Evolutionary conservation across 305 asterid species (phyloP), one percentile per base, ranked within the genome.

Genomic region (Solanum hybrid): DNA sequence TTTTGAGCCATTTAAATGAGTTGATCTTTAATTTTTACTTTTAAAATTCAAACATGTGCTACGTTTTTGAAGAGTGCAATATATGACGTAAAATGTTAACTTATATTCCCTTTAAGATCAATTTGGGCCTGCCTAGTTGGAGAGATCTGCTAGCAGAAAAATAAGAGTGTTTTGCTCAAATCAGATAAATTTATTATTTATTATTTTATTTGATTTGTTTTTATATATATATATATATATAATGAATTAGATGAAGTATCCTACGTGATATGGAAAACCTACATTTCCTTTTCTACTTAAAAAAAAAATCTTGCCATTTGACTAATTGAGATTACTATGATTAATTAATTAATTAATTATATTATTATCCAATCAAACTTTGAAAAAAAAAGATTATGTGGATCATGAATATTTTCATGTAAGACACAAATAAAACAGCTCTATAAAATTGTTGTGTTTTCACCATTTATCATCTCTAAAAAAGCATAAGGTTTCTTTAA

Each of bases 101-200:
- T 71, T 71, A 71, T 71, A 71, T 26, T 33, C n/a, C n/a, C 61
- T 35, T 78, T 20, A 20, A 20, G 6, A 78, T 14, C 85, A 36
- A 78, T 11, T 78, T 78, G 85, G 85, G 57, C 85, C 26, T 57
- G n/a, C n/a, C 46, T 78, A 78, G 84, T 78, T 34, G 29, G 29
- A 78, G 29, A 18, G 29, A 6, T 20, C 51, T 40, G 51, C 51
- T 5, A 40, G 51, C 51, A 40, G 51, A 40, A 40, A 40, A 40
- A 40, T 40, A 40, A 40, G 51, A 1, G 51, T 40, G 5, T 40
- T 40, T 40, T 40, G 16, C 6, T 40, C 51, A 40, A 40, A 40
- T 40, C 51, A 40, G 51, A 40, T 12, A 40, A 40, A 40, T 40
- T 40, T 40, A 40, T 40, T 40, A 40, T 37, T 37, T 37, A 37